Base-by-base conservation (phyloP, 2,329 filamentous ascomycete genomes). In the Verticillium alfalfae region DNA sequence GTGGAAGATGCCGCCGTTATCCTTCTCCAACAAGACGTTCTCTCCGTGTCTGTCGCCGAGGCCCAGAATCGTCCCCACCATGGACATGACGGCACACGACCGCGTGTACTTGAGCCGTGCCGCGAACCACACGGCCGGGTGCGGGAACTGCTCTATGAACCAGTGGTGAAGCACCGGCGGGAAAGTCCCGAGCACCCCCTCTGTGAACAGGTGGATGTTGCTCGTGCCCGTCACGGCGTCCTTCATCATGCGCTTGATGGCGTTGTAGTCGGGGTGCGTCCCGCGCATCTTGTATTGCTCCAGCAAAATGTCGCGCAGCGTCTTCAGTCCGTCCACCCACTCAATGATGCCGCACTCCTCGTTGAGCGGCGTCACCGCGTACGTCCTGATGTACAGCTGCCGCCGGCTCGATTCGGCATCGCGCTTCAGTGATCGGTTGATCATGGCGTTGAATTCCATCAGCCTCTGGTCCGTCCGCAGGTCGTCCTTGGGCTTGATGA, bases 371-470 rank as follows among this genome's bases (percentile, higher is more conserved):
- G 94, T 97, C 13, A 99, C 96, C 7, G 92, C 93, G 69, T 99
- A 99, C 0, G 95, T 99, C 71, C 93, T 93, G 75, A 99, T 97
- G 73, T 96, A 96, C 61, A 99, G 83, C 66, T 95, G 91, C 16
- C 95, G 87, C 72, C 92, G 90, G 74, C 91, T 96, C 16, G 93
- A 91, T 71, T 97, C 93, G 2, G 93, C 88, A 70, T 98, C 93
- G 64, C 91, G 88, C 72, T 97, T 97, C 61, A 99, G 78, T 2
- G 94, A 92, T 63, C 95, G 86, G 73, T 99, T 99, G 79, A 99
- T 98, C 86, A 98, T 95, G 56, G 90, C 88, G 73, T 98, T 99
- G 81, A 99, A 99, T 72, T 99, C 96, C 93, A 99, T 99, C 22
- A 99, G 87, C 59, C 95, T 92, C 74, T 98, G 94, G 70, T 99